phyloP scores from a whole-genome alignment of 305 asterid species.

The Fraxinus nigra region DNA sequence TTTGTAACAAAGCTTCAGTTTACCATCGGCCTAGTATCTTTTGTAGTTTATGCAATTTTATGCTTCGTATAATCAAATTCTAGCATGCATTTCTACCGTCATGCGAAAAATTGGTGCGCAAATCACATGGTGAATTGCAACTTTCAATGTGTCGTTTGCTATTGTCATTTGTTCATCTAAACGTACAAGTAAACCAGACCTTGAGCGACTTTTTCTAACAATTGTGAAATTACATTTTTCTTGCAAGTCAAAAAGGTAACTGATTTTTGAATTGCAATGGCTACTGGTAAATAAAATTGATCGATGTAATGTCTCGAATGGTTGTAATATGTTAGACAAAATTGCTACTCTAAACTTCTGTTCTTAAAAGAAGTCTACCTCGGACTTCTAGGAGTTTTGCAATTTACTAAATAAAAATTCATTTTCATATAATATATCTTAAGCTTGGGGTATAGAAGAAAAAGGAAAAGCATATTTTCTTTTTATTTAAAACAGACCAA shows the following conservation, averaged over 20 bases:
- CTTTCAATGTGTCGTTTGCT: background rate
- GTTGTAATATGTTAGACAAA: background rate
- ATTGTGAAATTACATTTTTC: background rate
- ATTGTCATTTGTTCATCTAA: background rate
- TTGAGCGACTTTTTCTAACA: background rate
- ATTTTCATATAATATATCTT: background rate
- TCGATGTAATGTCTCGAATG: background rate
- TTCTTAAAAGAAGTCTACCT: background rate
- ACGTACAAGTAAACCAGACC: background rate
- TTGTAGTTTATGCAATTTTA: constrained; percentile 1
- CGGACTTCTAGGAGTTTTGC: background rate
- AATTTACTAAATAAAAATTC: background rate
- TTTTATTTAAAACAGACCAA: background rate
- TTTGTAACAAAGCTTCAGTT: constrained; percentile 8
- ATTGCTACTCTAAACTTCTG: background rate
- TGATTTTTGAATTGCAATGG: background rate
- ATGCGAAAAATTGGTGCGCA: background rate
- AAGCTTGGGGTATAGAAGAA: background rate
- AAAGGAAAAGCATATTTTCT: background rate
- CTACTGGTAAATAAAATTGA: background rate
- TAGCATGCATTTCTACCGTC: background rate
- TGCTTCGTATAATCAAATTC: background rate
- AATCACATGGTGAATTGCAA: background rate
- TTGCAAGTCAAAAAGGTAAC: background rate
- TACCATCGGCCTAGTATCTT: background rate